phyloP scores from a whole-genome alignment of 2,329 filamentous ascomycete genomes.

The Hymenoscyphus fructigenus region DNA sequence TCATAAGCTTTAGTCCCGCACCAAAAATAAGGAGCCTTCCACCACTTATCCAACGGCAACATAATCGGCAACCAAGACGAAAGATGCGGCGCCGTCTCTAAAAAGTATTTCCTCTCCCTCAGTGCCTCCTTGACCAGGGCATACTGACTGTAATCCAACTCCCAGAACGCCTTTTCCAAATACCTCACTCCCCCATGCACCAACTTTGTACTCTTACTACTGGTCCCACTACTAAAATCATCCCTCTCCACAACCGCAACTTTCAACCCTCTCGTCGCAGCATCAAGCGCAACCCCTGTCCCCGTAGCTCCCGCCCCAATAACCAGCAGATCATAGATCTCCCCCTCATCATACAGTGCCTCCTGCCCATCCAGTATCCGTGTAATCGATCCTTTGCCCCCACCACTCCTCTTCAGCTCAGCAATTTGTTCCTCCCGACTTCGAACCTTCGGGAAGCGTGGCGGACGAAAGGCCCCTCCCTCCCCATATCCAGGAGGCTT shows the following conservation, averaged over 20 bases:
- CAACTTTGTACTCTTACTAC: slow-evolving; percentile 73
- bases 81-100: slow-evolving; percentile 72
- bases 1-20: slow-evolving; percentile 80
- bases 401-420: slow-evolving; percentile 49
- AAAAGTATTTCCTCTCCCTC: slow-evolving; percentile 72
- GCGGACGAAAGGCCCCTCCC: slow-evolving; percentile 62
- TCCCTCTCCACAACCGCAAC: slow-evolving; percentile 72
- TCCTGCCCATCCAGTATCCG: slow-evolving; percentile 50
- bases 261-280: slow-evolving; percentile 67
- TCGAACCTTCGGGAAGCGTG: slow-evolving; percentile 51
- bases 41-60: slow-evolving; percentile 73
- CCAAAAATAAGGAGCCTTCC: slow-evolving; percentile 77
- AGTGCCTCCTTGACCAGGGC: slow-evolving; percentile 70
- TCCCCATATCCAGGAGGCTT: slow-evolving; percentile 69
- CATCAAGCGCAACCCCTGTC: slow-evolving; percentile 69
- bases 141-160: slow-evolving; percentile 73
- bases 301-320: slow-evolving; percentile 73
- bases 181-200: slow-evolving; percentile 77
- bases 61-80: slow-evolving; percentile 75
- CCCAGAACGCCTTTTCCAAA: slow-evolving; percentile 74
- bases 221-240: slow-evolving; percentile 72
- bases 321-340: slow-evolving; percentile 65
- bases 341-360: slow-evolving; percentile 40
- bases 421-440: slow-evolving; percentile 50
- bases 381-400: slow-evolving; percentile 44